These are phyloP conservation scores for Fusarium transvaalense DNA, from an alignment of 2,329 filamentous ascomycete genomes.

Conservation along the genomic window DNA sequence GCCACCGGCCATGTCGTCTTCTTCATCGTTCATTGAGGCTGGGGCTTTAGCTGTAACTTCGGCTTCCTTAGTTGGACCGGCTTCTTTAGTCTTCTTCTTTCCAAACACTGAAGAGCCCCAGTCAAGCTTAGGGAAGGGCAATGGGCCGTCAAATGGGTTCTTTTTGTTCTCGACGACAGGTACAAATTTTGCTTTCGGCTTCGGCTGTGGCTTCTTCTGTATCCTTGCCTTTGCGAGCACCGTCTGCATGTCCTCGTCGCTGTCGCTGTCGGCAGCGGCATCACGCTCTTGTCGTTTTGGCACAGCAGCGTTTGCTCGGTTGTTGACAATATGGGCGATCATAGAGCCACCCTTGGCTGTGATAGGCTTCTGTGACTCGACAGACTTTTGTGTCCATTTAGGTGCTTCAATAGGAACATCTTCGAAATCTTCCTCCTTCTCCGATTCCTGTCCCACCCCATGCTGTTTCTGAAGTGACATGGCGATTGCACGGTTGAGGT, in stretches of 20 bases:
- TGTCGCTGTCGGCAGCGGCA: constrained; percentile 68
- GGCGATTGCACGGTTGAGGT: constrained; percentile 84
- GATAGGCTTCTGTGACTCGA: constrained; percentile 64
- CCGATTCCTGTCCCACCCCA: constrained; percentile 52
- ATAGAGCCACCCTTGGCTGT: constrained; percentile 66
- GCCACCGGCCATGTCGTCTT: constrained; percentile 69
- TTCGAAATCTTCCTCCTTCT: constrained; percentile 61
- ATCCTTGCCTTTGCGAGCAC: constrained; percentile 79
- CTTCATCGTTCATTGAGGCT: constrained; percentile 43
- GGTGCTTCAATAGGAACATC: constrained; percentile 62
- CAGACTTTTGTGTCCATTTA: constrained; percentile 69
- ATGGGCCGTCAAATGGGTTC: constrained; percentile 78
- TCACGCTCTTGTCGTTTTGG: constrained; percentile 54
- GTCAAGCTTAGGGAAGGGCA: constrained; percentile 91
- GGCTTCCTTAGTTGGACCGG: constrained; percentile 23
- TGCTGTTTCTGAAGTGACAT: constrained; percentile 82
- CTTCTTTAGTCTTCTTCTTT: constrained; percentile 53
- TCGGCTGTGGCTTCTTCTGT: constrained; percentile 61
- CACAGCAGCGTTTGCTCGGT: constrained; percentile 73
- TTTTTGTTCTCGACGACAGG: constrained; percentile 65
- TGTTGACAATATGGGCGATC: constrained; percentile 81
- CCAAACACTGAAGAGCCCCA: constrained; percentile 72
- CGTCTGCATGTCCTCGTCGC: constrained; percentile 83
- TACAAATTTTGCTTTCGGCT: constrained; percentile 56
- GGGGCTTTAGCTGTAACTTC: constrained; percentile 31